Evolutionary conservation across 2,329 filamentous ascomycete genomes (phyloP), one percentile per base, ranked within the genome.

Genomic region (Epichloe baconii): DNA sequence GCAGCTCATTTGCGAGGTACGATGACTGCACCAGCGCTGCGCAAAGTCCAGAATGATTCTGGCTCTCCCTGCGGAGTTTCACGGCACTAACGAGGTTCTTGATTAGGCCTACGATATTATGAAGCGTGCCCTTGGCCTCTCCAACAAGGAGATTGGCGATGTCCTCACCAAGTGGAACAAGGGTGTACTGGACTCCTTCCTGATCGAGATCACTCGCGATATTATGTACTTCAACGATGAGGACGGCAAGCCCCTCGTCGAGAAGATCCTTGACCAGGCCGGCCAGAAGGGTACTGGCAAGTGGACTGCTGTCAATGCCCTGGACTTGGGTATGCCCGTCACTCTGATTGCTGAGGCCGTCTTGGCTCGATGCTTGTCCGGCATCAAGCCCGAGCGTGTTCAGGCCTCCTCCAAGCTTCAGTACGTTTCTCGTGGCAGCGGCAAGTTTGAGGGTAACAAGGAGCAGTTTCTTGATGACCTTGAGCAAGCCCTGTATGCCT

Each of bases 251-350:
- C 77, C 93, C 47, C 85, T 98, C 54, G 85, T 98, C 55, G 93
- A 98, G 82, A 98, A 97, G 85, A 97, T 98, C 63, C 80, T 97
- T 59, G 93, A 98, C 78, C 86, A 91, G 75, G 93, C 93, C 65
- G 93, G 93, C 62, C 93, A 98, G 79, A 98, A 98, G 80, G 93
- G 93, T 75, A 97, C 93, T 62, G 93, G 93, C 75, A 97, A 98
- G 81, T 98, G 93, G 93, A 98, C 93, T 60, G 91, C 93, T 66
- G 94, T 98, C 76, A 98, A 98, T 75, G 90, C 93, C 59, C 84
- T 98, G 55, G 93, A 98, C 71, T 85, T 98, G 56, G 93, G 93
- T 66, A 95, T 95, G 88, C 93, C 93, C 67, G 93, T 98, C 62
- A 97, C 93, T 56, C 77, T 98, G 63, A 98, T 98, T 62, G 93